These are phyloP conservation scores for Gamarada debralockiae DNA, from an alignment of 495 filamentous ascomycete genomes.

Conservation along the genomic window DNA sequence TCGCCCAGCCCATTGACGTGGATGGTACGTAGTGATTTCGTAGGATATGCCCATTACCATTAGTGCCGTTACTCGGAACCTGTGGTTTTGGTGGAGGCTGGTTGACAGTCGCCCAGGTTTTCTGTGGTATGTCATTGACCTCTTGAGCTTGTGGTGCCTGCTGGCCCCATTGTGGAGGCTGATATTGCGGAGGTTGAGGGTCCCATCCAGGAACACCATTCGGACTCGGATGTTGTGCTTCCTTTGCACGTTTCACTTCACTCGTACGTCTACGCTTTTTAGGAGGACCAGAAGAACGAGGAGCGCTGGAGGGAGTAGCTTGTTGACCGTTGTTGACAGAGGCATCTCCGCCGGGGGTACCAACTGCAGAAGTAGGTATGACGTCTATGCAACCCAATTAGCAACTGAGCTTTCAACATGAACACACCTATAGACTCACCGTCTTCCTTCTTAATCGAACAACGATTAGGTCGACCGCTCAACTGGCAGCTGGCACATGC, in stretches of 20 bases:
- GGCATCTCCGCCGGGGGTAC: conserved; percentile 5
- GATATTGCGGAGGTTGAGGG: conserved; percentile 18
- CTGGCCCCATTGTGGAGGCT: conserved; percentile 14
- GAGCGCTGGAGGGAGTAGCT: not conserved
- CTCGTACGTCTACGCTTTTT: conserved; percentile 15
- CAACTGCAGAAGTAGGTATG: conserved; percentile 1
- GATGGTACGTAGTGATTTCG: not conserved
- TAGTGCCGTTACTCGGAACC: conserved; percentile 5
- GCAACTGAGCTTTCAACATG: not conserved
- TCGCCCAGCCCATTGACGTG: conserved; percentile 16
- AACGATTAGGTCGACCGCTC: conserved; percentile 23
- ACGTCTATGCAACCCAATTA: conserved; percentile 4
- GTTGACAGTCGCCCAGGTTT: conserved; percentile 23
- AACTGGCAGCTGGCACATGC: conserved; percentile 24
- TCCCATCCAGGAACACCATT: conserved; percentile 19
- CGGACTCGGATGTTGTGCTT: too few relatives aligned
- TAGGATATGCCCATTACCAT: conserved; percentile 1
- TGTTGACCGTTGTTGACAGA: conserved; percentile 6
- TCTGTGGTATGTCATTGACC: conserved; percentile 14
- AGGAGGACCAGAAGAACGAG: conserved; percentile 3
- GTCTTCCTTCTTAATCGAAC: conserved; percentile 25
- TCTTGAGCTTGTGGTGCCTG: conserved; percentile 11
- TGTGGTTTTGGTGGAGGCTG: not conserved
- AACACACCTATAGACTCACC: conserved; percentile 7
- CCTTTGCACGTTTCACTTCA: too few relatives aligned